Conservation (phyloP, 306 rosid genomes). For the Vachellia pachyceras region DNA sequence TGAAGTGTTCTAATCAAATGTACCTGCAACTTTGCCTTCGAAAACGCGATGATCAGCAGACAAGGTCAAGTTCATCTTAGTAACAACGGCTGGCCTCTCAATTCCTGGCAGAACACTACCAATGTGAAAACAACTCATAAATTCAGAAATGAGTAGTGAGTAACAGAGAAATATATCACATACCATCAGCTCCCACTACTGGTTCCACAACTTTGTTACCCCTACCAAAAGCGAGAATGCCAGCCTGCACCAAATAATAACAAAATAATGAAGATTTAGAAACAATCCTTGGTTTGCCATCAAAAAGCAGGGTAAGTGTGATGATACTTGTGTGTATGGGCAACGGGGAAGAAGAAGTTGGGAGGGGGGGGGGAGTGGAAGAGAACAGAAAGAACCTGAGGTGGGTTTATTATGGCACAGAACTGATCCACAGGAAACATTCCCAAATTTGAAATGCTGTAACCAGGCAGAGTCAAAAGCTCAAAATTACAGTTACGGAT, state of each 20-base stretch:
- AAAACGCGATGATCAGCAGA: constrained; percentile 96
- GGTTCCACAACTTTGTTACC: constrained; percentile 93
- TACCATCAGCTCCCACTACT: constrained; percentile 80
- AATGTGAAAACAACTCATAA: constrained; percentile 38
- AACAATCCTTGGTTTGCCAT: constrained; percentile 24
- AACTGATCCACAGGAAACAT: constrained; percentile 97
- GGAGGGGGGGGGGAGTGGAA: constrained; percentile 30
- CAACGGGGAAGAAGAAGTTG: neutral
- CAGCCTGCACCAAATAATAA: constrained; percentile 67
- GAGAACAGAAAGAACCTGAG: constrained; percentile 72
- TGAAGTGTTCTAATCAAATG: constrained; percentile 35
- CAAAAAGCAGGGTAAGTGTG: neutral
- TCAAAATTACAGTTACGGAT: constrained; percentile 33
- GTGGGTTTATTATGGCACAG: constrained; percentile 97
- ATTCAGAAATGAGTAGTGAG: constrained; percentile 26
- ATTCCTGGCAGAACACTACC: constrained; percentile 57
- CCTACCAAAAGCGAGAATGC: constrained; percentile 97
- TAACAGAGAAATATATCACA: constrained; percentile 29
- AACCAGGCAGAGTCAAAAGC: constrained; percentile 35
- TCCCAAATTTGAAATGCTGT: constrained; percentile 99
- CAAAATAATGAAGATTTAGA: neutral
- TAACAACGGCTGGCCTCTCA: constrained; percentile 76
- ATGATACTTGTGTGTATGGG: neutral
- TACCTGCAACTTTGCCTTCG: constrained; percentile 98
- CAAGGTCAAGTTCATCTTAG: constrained; percentile 79